Base-by-base conservation (phyloP, 2,329 filamentous ascomycete species). In the Paecilomyces sp. region DNA sequence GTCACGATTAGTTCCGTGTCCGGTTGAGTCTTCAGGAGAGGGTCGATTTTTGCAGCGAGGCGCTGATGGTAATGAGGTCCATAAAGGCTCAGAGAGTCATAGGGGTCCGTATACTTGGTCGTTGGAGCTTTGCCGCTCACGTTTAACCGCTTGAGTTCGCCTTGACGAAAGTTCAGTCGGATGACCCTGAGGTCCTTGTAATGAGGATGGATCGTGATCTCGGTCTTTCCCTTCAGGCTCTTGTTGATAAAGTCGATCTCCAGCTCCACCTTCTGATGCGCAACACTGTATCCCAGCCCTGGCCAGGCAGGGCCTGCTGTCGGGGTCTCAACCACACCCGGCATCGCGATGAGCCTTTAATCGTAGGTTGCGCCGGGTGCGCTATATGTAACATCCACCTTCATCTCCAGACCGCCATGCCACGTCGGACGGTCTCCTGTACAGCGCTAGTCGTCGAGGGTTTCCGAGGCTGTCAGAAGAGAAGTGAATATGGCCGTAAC, bases 251-350 rank as follows among this genome's bases (percentile, higher is more conserved):
- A 95, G 77, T 96, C 90, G 71, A 99, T 81, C 68, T 97, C 92
- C 61, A 99, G 81, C 68, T 92, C 88, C 56, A 99, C 88, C 72
- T 90, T 90, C 77, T 97, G 93, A 76, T 92, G 88, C 58, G 91
- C 82, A 60, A 97, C 79, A 55, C 80, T 79, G 68, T 82, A 86
- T 41, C 78, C 78, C 61, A 72, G 66, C 31, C 68, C 68, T 56
- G 69, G 65, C 66, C 68, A 69, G 60, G 62, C 62, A 58, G 70
- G 66, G 58, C 66, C 67, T 54, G 64, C 63, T 47, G 54, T 59
- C 54, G 68, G 66, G 59, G 68, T 68, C 59, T 76, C 74, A 57
- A 76, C 69, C 62, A 75, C 67, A 64, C 74, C 73, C 60, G 74
- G 74, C 74, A 76, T 76, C 62, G 67, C 69, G 68, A 67, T 65